Evolutionary conservation across 2,329 filamentous ascomycete genomes (phyloP), one percentile per base, ranked within the genome.

Genomic region (Alternaria brassicicola): DNA sequence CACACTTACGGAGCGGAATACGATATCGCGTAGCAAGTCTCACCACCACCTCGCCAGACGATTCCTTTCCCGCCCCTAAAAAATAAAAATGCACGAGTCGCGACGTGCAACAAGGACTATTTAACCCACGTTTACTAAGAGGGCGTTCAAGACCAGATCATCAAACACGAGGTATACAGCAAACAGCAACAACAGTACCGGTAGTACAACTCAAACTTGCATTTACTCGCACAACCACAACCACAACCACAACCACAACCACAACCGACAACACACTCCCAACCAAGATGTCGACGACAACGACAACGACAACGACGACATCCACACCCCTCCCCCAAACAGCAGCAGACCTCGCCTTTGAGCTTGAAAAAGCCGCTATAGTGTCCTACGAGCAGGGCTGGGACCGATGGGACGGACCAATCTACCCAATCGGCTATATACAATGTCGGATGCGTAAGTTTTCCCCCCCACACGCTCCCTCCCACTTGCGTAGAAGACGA

Each of bases 361-460:
- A 71, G 65, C 60, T 53, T 26, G 67, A 71, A 47, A 68, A 68
- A 46, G 58, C 64, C 2, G 45, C 64, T 7, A 65, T 72, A 6
- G 62, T 52, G 5, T 65, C 65, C n/a, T 73, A 71, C 55, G 68
- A 71, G 47, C 58, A 71, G 25, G 68, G 65, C 7, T 71, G 65
- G 64, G 69, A 72, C 57, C 55, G 63, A 28, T 70, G 64, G 66
- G 69, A 72, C 36, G 68, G 66, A 3, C 70, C 67, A 9, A 39
- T 67, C 26, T 70, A 62, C 64, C 68, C 66, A 6, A 48, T 68
- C 1, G 68, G 67, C 33, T 64, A 62, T 35, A 58, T 64, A n/a
- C 68, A 71, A 54, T 71, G 67, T 52, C 59, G 58, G 17, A 61
- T 68, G 53, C 66, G 66, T 68, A 62, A 52, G 54, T 53, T 26